A percentile compares a stretch with the other conserved stretches of the same genome.
Evolutionary conservation across 306 rosid species (phyloP).

Genomic region (Glycine soja): DNA sequence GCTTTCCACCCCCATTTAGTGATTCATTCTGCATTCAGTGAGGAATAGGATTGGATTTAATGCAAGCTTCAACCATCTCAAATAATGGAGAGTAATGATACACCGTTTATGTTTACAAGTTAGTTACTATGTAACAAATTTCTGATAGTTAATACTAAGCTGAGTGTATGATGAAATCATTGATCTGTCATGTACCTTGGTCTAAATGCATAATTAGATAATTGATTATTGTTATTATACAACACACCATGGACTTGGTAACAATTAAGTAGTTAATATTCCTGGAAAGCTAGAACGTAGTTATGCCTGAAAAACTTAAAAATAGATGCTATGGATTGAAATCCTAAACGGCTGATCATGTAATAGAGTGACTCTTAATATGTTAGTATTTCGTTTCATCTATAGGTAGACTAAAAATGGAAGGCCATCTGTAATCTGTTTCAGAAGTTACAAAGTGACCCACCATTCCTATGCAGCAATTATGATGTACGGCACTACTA

Average conservation of each 20-base stretch:
- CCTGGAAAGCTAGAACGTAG: no score
- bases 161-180: not conserved
- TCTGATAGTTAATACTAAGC: not conserved
- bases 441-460: not conserved
- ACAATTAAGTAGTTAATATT: no score
- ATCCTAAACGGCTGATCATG: not conserved
- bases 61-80: not conserved
- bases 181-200: no score
- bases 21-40: constrained; percentile 76
- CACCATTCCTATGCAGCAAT: constrained; percentile 27
- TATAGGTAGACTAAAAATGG: not conserved
- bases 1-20: constrained; percentile 92
- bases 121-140: constrained; percentile 1
- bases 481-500: constrained; percentile 34
- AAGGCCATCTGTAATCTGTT: constrained; percentile 4
- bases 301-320: no score
- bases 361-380: not conserved
- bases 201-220: no score
- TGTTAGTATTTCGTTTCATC: constrained; percentile 11
- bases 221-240: no score
- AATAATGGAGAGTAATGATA: not conserved
- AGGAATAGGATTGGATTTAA: not conserved
- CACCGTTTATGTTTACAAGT: not conserved
- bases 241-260: no score
- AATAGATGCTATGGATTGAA: not conserved